phyloP scores from a whole-genome alignment of 495 filamentous ascomycete species.

The Aspergillus haitiensis region DNA sequence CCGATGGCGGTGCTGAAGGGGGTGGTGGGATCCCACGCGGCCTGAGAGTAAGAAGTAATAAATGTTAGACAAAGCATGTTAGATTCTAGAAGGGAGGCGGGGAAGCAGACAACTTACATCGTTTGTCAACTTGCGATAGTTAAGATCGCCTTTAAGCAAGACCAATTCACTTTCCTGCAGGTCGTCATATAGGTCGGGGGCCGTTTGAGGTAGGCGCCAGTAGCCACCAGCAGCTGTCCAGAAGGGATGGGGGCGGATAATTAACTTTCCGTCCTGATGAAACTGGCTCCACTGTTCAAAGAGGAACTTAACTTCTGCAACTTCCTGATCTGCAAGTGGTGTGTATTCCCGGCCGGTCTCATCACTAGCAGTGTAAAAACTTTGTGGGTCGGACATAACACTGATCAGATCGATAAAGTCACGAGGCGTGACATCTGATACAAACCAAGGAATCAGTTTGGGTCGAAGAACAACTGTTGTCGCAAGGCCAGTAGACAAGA shows the following conservation, averaged over 20 bases:
- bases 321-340: conserved; percentile 65
- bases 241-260: conserved; percentile 77
- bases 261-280: conserved; percentile 78
- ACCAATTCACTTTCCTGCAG: conserved; percentile 85
- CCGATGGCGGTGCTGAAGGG: conserved; percentile 85
- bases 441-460: conserved; percentile 95
- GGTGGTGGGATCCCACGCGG: conserved; percentile 83
- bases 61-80: conserved; percentile 15
- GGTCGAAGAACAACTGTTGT: conserved; percentile 88
- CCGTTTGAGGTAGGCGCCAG: conserved; percentile 76
- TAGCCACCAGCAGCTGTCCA: conserved; percentile 86
- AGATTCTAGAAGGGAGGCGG: background rate
- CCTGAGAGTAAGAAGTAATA: conserved; percentile 44
- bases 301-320: conserved; percentile 66
- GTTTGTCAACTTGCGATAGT: conserved; percentile 86
- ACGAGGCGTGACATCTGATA: conserved; percentile 84
- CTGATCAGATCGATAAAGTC: conserved; percentile 81
- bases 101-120: conserved; percentile 62
- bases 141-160: conserved; percentile 94
- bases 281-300: conserved; percentile 77
- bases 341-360: conserved; percentile 59
- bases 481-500: conserved; percentile 77
- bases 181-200: conserved; percentile 68
- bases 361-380: conserved; percentile 74
- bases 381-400: conserved; percentile 68